Percentiles rank a stretch among this genome's conserved stretches.
Conservation (phyloP, 306 rosid genomes). For the Dalbergia cultrata region DNA sequence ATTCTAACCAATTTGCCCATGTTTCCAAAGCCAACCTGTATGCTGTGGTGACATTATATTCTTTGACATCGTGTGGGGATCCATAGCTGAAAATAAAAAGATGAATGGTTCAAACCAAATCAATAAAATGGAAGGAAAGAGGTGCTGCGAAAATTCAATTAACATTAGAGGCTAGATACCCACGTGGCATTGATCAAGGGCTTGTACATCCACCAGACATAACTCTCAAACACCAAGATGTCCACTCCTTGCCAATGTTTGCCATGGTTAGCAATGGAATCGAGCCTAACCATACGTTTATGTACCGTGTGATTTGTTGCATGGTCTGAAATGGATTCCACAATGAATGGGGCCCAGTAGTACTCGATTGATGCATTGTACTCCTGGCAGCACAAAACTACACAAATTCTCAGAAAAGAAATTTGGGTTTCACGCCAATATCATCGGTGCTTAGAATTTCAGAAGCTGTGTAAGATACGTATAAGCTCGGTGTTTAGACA, state of each 20-base stretch:
- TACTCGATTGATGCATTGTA: conserved; percentile 84
- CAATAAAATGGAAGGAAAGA: not conserved
- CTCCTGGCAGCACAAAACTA: conserved; percentile 57
- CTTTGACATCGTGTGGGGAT: conserved; percentile 63
- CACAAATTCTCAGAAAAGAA: conserved; percentile 41
- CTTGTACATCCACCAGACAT: conserved; percentile 90
- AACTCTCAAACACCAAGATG: conserved; percentile 88
- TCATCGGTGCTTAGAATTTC: not conserved
- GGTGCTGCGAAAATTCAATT: conserved; percentile 4
- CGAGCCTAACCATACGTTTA: conserved; percentile 77
- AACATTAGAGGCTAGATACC: conserved; percentile 31
- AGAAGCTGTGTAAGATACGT: not conserved
- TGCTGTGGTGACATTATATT: conserved; percentile 82
- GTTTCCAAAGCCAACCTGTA: conserved; percentile 85
- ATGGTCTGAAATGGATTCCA: conserved; percentile 92
- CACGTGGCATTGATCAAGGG: conserved; percentile 88
- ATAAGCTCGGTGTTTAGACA: not conserved
- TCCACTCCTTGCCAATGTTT: conserved; percentile 89
- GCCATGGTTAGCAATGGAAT: conserved; percentile 81
- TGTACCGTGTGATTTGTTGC: conserved; percentile 84
- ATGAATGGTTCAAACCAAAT: conserved; percentile 5
- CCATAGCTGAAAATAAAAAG: conserved; percentile 64
- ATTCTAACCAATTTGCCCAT: conserved; percentile 88
- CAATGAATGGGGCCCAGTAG: conserved; percentile 93
- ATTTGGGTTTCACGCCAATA: not conserved